These are phyloP conservation scores for Cyberlindnera nakhonratchasimensis DNA, from an alignment of 805 yeast species.

Conservation along the genomic window DNA sequence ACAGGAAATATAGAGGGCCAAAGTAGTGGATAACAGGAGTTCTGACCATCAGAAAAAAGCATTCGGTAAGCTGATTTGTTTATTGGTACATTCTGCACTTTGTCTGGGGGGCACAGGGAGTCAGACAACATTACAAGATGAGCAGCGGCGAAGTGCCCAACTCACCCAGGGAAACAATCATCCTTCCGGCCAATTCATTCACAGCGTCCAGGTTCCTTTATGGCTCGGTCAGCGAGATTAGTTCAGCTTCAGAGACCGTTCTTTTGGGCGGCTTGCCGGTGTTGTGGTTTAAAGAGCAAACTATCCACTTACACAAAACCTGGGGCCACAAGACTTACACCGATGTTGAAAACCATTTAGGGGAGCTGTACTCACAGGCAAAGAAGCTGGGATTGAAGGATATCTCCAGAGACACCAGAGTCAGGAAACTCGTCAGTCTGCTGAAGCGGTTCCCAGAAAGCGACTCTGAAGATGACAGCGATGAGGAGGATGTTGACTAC, in stretches of 20 bases:
- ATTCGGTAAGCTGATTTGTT: no score
- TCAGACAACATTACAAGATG: neutral
- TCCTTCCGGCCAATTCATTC: conserved; percentile 38
- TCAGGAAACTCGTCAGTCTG: conserved; percentile 8
- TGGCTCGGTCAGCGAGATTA: conserved; percentile 45
- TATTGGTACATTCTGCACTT: no score
- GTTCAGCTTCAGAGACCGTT: conserved; percentile 44
- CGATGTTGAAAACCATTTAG: conserved; percentile 5
- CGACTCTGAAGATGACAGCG: conserved; percentile 4
- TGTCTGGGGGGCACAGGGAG: no score
- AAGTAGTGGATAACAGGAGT: no score
- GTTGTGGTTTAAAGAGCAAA: conserved; percentile 46
- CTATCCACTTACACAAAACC: conserved; percentile 25
- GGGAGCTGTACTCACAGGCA: conserved; percentile 5
- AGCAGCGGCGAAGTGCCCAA: neutral
- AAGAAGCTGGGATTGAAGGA: conserved; percentile 10
- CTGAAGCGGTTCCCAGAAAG: conserved; percentile 7
- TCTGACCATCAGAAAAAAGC: no score
- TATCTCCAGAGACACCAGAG: conserved; percentile 2
- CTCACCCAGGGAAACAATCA: neutral
- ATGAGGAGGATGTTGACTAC: conserved; percentile 4
- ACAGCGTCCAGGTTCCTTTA: conserved; percentile 59
- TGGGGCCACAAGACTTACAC: conserved; percentile 12
- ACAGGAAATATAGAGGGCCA: no score
- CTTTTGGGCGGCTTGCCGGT: conserved; percentile 59